Conservation (phyloP, 208 protist species). For the Herpetomonas samuelpessoai region DNA sequence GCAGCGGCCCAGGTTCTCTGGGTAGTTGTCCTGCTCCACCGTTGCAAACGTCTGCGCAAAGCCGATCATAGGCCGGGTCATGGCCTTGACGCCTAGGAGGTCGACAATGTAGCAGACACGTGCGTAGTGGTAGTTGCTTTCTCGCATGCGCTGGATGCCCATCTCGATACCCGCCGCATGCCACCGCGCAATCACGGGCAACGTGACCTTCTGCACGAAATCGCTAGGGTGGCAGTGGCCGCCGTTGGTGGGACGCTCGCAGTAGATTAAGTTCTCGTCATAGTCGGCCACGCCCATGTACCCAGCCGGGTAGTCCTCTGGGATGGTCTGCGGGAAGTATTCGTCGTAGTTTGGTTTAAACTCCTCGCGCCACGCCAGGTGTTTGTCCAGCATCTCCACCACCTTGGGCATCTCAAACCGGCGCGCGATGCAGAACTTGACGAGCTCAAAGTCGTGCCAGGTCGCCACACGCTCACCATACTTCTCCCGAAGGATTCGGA, state of each 20-base stretch:
- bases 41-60: conserved; percentile 74
- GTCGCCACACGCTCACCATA: conserved; percentile 58
- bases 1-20: conserved; percentile 68
- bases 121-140: conserved; percentile 53
- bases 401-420: conserved; percentile 77
- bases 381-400: conserved; percentile 69
- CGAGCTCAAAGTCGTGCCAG: conserved; percentile 80
- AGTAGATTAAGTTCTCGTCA: conserved; percentile 83
- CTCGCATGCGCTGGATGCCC: conserved; percentile 48
- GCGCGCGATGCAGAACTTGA: conserved; percentile 85
- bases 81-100: conserved; percentile 53
- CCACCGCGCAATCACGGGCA: conserved; percentile 63
- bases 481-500: conserved; percentile 41
- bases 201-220: conserved; percentile 60
- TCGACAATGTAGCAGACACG: conserved; percentile 78
- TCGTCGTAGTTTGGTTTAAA: conserved; percentile 63
- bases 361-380: conserved; percentile 60
- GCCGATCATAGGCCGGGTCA: conserved; percentile 69
- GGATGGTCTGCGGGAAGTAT: conserved; percentile 70
- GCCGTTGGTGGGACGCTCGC: conserved; percentile 72
- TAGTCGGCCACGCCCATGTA: conserved; percentile 65
- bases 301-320: conserved; percentile 67
- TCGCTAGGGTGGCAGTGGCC: conserved; percentile 52
- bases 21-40: conserved; percentile 87
- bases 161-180: conserved; percentile 68